Conservation (phyloP, 2,329 filamentous ascomycete species). For the Cytospora leucostoma region DNA sequence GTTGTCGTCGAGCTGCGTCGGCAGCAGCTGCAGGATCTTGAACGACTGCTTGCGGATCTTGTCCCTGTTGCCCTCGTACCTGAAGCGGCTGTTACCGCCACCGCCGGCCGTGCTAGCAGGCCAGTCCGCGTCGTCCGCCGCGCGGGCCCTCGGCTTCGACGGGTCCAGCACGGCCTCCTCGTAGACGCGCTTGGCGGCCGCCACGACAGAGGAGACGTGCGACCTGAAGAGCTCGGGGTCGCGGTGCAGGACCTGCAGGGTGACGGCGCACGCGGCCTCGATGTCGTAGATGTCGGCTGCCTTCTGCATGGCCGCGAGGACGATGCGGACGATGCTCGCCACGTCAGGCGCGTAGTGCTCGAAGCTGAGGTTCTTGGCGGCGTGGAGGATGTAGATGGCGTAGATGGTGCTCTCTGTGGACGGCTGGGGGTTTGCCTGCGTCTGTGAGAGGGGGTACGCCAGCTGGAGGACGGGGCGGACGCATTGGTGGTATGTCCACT, state of each 20-base stretch:
- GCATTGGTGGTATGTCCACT: slow-evolving; percentile 52
- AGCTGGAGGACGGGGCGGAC: slow-evolving; percentile 47
- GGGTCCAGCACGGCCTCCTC: slow-evolving; percentile 29
- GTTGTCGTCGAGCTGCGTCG: slow-evolving; percentile 50
- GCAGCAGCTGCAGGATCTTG: slow-evolving; percentile 50
- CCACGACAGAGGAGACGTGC: slow-evolving; percentile 52
- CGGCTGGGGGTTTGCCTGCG: slow-evolving; percentile 23
- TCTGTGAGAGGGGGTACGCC: slow-evolving; percentile 41
- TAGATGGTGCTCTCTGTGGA: slow-evolving; percentile 40
- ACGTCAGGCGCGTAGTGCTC: slow-evolving; percentile 55
- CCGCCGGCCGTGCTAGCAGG: neutral
- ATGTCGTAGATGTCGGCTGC: slow-evolving; percentile 47
- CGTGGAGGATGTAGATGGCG: slow-evolving; percentile 50
- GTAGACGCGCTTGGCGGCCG: slow-evolving; percentile 44
- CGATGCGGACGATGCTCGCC: slow-evolving; percentile 48
- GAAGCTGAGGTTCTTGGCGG: slow-evolving; percentile 52
- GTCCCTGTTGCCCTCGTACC: slow-evolving; percentile 8
- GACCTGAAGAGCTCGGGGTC: slow-evolving; percentile 48
- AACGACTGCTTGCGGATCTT: slow-evolving; percentile 50
- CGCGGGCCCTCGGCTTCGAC: neutral
- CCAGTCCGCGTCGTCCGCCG: slow-evolving; percentile 1
- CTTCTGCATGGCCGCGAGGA: slow-evolving; percentile 49
- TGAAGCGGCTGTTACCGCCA: slow-evolving; percentile 5
- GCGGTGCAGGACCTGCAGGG: slow-evolving; percentile 50
- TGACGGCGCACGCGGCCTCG: slow-evolving; percentile 49